Evolutionary conservation across 495 filamentous ascomycete species (phyloP), one percentile per base, ranked within the genome.

Genomic region (Penicillium atrosanguineum): DNA sequence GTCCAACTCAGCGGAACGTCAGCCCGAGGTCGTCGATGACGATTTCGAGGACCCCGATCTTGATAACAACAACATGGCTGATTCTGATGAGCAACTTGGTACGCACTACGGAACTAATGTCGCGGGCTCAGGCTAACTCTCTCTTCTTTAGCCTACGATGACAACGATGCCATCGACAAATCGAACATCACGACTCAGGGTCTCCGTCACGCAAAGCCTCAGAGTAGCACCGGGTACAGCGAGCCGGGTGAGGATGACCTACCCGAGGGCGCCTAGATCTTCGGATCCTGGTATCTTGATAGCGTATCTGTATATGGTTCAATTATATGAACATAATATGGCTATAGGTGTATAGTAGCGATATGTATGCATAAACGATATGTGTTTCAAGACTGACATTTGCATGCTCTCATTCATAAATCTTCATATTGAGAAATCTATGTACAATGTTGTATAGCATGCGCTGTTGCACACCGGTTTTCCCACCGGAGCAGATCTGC

Each of bases 181-280:
- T 37, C 47, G 1, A 54, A 59, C 3, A 38, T 54, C 12, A 16
- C 62, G 12, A 34, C 37, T 1, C 29, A 48, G 1, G 45, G 53
- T 25, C 25, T 50, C 42, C 53, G 50, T 18, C 56, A 31, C 23
- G 44, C 44, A 6, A 36, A 45, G 46, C 53, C 59, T 0, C 42
- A 52, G 21, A 34, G 37, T 1, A 28, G 53, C 1, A 64, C 14
- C 9, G 7, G 11, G 14, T 49, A 56, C 9, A 29, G 21, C 1
- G 52, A 65, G n/a, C 43, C 52, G 0, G 19, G 12, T 7, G 53
- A 62, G 25, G 55, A 56, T 21, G 46, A 51, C 18, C 3, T 53
- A 16, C 41, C 29, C 20, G 16, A 48, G 15, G 28, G 44, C 2
- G 9, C 12, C 12, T 34, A 34, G 31, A 15, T 34, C 3, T 2